These are phyloP conservation scores for Ophiocordyceps sinensis DNA, from an alignment of 2,329 filamentous ascomycete species.

Conservation along the genomic window DNA sequence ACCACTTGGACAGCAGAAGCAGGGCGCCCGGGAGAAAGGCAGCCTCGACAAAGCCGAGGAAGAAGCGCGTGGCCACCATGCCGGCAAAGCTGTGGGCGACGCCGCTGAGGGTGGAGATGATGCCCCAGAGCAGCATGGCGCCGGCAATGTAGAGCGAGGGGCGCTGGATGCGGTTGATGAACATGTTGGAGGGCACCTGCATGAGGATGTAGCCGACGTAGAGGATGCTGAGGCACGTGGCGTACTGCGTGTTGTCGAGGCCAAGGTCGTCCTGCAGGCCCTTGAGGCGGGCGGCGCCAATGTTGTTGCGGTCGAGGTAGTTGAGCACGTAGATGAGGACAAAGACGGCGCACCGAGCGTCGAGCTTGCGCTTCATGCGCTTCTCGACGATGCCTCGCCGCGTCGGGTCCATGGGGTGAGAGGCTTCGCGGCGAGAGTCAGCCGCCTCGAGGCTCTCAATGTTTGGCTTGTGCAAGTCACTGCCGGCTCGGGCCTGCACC, in stretches of 20 bases:
- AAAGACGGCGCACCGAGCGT: constrained; percentile 51
- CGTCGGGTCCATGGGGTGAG: constrained; percentile 21
- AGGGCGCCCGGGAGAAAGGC: constrained; percentile 51
- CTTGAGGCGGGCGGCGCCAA: constrained; percentile 50
- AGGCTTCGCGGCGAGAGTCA: background rate
- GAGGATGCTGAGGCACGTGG: constrained; percentile 47
- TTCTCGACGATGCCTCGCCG: constrained; percentile 45
- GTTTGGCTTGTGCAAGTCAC: constrained; percentile 1
- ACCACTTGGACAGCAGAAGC: constrained; percentile 51
- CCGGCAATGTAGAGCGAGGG: constrained; percentile 35
- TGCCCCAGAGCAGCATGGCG: constrained; percentile 45
- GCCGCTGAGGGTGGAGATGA: constrained; percentile 43
- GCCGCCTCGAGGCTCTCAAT: constrained; percentile 5
- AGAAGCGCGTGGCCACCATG: constrained; percentile 42
- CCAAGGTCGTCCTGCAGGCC: constrained; percentile 47
- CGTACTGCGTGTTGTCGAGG: constrained; percentile 43
- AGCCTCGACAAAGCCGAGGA: constrained; percentile 48
- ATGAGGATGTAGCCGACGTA: constrained; percentile 54
- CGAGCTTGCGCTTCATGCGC: constrained; percentile 55
- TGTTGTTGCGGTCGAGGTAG: constrained; percentile 56
- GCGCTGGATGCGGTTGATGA: constrained; percentile 37
- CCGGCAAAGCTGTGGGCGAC: constrained; percentile 34
- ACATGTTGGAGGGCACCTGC: constrained; percentile 45
- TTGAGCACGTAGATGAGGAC: constrained; percentile 65
- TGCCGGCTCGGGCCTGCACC: no score